Base-by-base conservation (phyloP, 2,329 filamentous ascomycete species). In the Fusarium tanahbumbuense region DNA sequence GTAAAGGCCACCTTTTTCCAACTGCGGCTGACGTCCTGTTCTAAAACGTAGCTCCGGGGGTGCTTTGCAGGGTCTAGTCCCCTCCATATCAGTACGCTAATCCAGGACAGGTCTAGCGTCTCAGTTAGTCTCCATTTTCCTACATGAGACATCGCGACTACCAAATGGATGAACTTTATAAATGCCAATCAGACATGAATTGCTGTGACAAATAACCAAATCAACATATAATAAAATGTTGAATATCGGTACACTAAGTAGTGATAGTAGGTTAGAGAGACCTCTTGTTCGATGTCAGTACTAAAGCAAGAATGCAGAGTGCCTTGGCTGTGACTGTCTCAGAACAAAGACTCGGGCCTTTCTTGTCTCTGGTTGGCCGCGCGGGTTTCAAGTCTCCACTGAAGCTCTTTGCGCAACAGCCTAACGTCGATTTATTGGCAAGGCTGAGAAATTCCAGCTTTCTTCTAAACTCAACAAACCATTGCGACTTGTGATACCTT, bases 371-470 rank as follows among this genome's bases (percentile, higher is more conserved):
- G 34, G 56, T 53, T 67, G 68, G 68, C 16, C 30, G 34, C 34
- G 49, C 13, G 37, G 46, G 18, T 12, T 30, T 20, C 44, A 18
- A 18, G 44, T 56, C 49, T 54, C 57, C 53, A 52, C 50, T n/a
- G 56, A 59, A 72, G 63, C 67, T 73, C 60, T 60, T 49, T 54
- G 42, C 50, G 34, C 47, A 49, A 61, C 70, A 70, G 72, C 73
- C 70, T 71, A 60, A 61, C 63, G 45, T 60, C 58, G 64, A 50
- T 60, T 62, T 55, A 70, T 55, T 64, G 68, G 58, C 68, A 71
- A 73, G 69, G 68, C 72, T 72, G 68, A 72, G 64, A 71, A 73
- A 75, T 73, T 73, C 61, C 56, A 68, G 34, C 64, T 57, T 62
- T 66, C 46, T 68, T 34, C 57, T 56, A 62, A 44, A 52, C 54